These are phyloP conservation scores for Clonostachys solani DNA, from an alignment of 2,329 filamentous ascomycete species.

Conservation along the genomic window DNA sequence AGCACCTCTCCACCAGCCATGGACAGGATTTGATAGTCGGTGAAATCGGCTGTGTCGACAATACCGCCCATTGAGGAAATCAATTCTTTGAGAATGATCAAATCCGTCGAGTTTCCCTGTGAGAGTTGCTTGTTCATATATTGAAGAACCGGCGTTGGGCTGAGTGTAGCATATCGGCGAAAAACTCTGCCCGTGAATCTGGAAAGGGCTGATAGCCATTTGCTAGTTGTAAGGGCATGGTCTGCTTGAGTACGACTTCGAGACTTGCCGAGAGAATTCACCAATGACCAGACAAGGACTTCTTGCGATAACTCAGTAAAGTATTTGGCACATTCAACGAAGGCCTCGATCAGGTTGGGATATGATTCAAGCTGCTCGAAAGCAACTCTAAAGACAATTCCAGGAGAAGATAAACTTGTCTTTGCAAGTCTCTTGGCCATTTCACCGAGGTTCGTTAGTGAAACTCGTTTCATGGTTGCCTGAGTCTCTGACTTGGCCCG, in stretches of 20 bases:
- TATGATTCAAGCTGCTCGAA: conserved; percentile 91
- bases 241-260: conserved; percentile 59
- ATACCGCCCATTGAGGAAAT: conserved; percentile 93
- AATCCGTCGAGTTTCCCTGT: conserved; percentile 79
- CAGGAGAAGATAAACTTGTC: conserved; percentile 85
- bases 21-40: conserved; percentile 78
- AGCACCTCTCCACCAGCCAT: conserved; percentile 84
- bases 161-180: conserved; percentile 78
- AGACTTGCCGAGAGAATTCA: conserved; percentile 66
- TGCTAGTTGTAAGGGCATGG: conserved; percentile 71
- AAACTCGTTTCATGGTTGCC: conserved; percentile 83
- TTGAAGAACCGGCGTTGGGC: conserved; percentile 78
- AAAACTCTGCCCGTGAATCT: conserved; percentile 91
- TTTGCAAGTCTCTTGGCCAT: conserved; percentile 90
- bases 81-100: conserved; percentile 88
- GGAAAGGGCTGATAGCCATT: conserved; percentile 87
- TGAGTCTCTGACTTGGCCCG: conserved; percentile 75
- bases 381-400: conserved; percentile 84
- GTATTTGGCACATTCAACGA: conserved; percentile 91
- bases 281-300: conserved; percentile 85
- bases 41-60: conserved; percentile 80
- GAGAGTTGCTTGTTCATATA: conserved; percentile 85
- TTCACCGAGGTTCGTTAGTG: conserved; percentile 76
- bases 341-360: conserved; percentile 88
- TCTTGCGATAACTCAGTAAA: conserved; percentile 93